These are phyloP conservation scores for Candida maesae DNA, from an alignment of 805 yeast species.

Conservation along the genomic window DNA sequence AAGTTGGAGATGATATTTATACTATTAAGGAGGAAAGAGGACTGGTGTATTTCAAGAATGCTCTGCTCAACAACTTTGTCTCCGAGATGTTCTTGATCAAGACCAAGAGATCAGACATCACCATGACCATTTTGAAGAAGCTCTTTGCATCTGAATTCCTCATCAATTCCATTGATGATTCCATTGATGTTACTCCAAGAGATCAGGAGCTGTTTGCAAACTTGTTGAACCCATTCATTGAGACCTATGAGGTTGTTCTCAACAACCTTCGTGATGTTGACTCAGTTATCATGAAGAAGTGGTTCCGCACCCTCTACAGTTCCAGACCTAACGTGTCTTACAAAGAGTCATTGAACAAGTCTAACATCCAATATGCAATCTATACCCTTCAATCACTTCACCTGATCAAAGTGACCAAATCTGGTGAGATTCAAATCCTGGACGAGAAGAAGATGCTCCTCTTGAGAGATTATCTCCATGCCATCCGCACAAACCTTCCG, in stretches of 20 bases:
- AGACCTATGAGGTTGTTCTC: slow-evolving; percentile 22
- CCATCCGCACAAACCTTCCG: slow-evolving; percentile 7
- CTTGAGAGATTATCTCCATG: slow-evolving; percentile 11
- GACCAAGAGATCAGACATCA: slow-evolving; percentile 1
- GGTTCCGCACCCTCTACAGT: slow-evolving; percentile 22
- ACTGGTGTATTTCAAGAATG: slow-evolving; percentile 22
- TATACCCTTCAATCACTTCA: slow-evolving; percentile 20
- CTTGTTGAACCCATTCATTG: slow-evolving; percentile 21
- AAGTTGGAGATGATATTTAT: slow-evolving; percentile 3
- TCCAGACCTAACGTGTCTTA: slow-evolving; percentile 16
- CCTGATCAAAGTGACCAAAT: slow-evolving; percentile 13
- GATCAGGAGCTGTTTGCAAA: slow-evolving; percentile 13
- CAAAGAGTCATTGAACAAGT: slow-evolving; percentile 23
- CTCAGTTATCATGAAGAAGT: slow-evolving; percentile 14
- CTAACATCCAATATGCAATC: slow-evolving; percentile 21
- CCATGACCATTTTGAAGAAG: slow-evolving; percentile 10
- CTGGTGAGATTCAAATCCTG: slow-evolving; percentile 12
- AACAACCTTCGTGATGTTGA: slow-evolving; percentile 16
- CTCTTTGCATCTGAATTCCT: slow-evolving; percentile 22
- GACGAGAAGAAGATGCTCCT: slow-evolving; percentile 12
- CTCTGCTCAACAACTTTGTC: slow-evolving; percentile 20
- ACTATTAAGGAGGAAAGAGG: slow-evolving; percentile 18
- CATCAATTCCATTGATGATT: slow-evolving; percentile 13
- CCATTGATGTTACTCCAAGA: not conserved
- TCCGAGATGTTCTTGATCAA: slow-evolving; percentile 18